These are phyloP conservation scores for Wickerhamomyces bisporus DNA, from an alignment of 805 yeast species.

Conservation along the genomic window DNA sequence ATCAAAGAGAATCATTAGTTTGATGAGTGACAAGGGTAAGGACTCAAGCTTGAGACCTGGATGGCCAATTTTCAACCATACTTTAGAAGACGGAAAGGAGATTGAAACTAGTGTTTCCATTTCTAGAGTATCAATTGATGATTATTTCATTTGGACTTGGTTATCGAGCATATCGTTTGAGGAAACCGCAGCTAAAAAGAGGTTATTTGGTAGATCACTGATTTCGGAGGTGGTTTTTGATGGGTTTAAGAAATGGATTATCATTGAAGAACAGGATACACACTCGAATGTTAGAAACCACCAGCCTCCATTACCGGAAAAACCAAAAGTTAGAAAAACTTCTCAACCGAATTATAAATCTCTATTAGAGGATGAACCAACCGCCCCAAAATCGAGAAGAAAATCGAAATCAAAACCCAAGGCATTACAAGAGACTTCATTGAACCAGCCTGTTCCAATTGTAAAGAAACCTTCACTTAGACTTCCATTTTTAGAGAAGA, in stretches of 20 bases:
- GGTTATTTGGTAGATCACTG: slow-evolving; percentile 73
- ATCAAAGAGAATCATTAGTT: slow-evolving; percentile 51
- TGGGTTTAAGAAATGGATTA: slow-evolving; percentile 74
- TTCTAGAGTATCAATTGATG: slow-evolving; percentile 68
- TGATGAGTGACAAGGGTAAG: slow-evolving; percentile 30
- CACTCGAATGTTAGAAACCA: slow-evolving; percentile 16
- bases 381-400: not conserved
- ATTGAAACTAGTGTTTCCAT: slow-evolving; percentile 31
- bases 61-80: slow-evolving; percentile 30
- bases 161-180: slow-evolving; percentile 71
- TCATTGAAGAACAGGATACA: slow-evolving; percentile 62
- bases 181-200: slow-evolving; percentile 58
- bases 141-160: slow-evolving; percentile 92
- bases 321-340: slow-evolving; percentile 14
- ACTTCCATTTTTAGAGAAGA: too few relatives aligned
- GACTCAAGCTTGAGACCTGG: slow-evolving; percentile 34
- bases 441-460: not conserved
- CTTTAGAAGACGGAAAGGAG: slow-evolving; percentile 20
- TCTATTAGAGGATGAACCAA: slow-evolving; percentile 18
- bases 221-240: slow-evolving; percentile 77
- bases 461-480: too few relatives aligned
- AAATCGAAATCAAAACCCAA: not conserved
- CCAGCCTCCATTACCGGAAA: slow-evolving; percentile 17
- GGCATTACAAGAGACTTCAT: not conserved
- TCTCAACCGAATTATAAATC: slow-evolving; percentile 21